Evolutionary conservation across 2,329 filamentous ascomycete species (phyloP).

Genomic region (Fusarium citri): DNA sequence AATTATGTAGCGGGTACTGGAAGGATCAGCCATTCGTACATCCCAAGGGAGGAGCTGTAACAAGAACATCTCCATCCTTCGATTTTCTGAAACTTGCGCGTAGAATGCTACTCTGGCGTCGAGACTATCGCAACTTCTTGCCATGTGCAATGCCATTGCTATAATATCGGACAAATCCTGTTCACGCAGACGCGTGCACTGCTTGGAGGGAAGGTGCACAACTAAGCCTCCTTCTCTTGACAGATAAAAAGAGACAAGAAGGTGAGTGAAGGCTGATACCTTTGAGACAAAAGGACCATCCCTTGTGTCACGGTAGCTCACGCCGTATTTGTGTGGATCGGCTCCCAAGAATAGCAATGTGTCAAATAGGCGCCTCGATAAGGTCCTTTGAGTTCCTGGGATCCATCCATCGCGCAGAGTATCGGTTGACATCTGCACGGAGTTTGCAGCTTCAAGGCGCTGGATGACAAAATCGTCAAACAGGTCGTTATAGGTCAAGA

Average conservation of each 20-base stretch:
- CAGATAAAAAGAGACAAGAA: not conserved
- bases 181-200: no score
- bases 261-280: not conserved
- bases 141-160: not conserved
- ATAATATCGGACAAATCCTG: not conserved
- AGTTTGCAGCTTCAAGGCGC: not conserved
- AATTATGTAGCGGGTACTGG: not conserved
- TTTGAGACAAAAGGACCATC: not conserved
- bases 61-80: rapidly evolving
- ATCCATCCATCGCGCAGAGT: rapidly evolving
- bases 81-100: no score
- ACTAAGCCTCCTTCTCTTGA: not conserved
- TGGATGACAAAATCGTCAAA: not conserved
- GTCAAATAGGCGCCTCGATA: not conserved
- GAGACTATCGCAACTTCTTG: rapidly evolving
- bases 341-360: not conserved
- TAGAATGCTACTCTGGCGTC: not conserved
- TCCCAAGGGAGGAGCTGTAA: no score
- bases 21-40: no score
- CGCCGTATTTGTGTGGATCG: not conserved
- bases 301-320: rapidly evolving
- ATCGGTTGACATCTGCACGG: not conserved
- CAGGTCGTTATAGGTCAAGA: not conserved
- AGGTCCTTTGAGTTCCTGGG: not conserved
- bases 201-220: no score